Conservation (phyloP, 306 rosid genomes). For the Luffa acutangula region DNA sequence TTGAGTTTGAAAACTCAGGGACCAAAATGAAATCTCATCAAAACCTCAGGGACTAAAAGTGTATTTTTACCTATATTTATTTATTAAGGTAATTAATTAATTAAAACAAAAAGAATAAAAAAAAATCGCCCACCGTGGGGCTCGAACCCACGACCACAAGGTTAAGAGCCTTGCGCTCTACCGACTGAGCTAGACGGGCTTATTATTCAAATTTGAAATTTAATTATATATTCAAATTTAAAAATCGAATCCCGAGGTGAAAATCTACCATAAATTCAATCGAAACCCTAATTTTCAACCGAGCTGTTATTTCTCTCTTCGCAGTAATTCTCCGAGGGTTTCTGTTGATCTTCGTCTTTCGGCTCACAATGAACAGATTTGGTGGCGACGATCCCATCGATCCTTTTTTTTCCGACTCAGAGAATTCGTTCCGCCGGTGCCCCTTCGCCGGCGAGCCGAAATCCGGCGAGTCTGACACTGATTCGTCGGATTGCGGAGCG, state of each 20-base stretch:
- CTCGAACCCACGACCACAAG: not conserved
- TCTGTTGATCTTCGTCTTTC: not conserved
- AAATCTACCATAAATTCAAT: not conserved
- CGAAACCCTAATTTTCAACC: not conserved
- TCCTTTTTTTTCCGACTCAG: not conserved
- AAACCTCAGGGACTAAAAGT: too few species aligned
- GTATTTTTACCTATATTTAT: too few species aligned
- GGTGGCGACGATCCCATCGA: not conserved
- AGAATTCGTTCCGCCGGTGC: not conserved
- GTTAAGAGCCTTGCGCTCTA: not conserved
- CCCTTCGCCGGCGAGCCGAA: not conserved
- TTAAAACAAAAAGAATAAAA: not conserved
- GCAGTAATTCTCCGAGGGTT: not conserved
- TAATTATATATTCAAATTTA: too few species aligned
- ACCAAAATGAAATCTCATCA: too few species aligned
- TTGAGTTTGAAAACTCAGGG: too few species aligned
- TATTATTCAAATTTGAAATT: too few species aligned
- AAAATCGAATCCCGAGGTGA: not conserved
- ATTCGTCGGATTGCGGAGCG: not conserved
- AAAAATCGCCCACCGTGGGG: not conserved
- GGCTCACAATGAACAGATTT: not conserved
- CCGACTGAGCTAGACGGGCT: not conserved
- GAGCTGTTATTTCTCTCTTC: too few species aligned
- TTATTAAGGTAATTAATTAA: too few species aligned
- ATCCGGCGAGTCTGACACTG: not conserved